These are phyloP conservation scores for Uronychia binucleata DNA, from an alignment of 73 alveolate genomes.

Conservation along the genomic window DNA sequence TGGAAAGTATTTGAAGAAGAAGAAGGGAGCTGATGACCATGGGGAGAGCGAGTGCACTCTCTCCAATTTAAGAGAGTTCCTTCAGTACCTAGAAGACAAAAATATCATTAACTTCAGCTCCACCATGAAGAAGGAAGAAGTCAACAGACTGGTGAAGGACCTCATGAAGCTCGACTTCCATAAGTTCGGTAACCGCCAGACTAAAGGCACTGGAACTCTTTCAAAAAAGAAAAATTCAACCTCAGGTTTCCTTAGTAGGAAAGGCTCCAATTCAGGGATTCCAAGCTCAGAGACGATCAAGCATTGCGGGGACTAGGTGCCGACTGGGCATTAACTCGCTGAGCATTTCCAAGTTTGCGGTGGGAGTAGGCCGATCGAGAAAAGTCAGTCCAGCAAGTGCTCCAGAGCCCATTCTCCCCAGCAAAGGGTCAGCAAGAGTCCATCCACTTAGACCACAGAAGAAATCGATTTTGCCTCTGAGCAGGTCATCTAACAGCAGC, in stretches of 20 bases:
- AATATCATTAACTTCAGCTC: conserved; percentile 18
- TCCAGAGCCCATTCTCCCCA: no score
- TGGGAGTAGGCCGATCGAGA: no score
- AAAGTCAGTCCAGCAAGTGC: no score
- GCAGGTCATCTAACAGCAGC: not conserved
- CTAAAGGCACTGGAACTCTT: no score
- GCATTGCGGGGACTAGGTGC: no score
- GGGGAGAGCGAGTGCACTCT: conserved; percentile 10
- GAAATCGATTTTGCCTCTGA: not conserved
- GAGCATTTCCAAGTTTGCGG: no score
- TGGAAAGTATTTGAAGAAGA: conserved; percentile 38
- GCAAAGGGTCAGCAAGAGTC: conserved; percentile 8
- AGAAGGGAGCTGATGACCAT: conserved; percentile 6
- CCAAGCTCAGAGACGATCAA: no score
- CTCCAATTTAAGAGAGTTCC: conserved; percentile 19
- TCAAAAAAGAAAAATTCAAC: no score
- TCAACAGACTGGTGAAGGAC: conserved; percentile 45
- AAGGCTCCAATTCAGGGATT: no score
- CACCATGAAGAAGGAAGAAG: conserved; percentile 29
- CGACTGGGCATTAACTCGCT: no score
- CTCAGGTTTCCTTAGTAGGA: no score
- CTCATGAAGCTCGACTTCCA: conserved; percentile 42
- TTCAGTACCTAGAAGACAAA: conserved; percentile 30
- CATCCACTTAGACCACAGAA: conserved; percentile 18
- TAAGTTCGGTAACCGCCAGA: no score